Evolutionary conservation across 1,284 basidiomycete genomes (phyloP), one percentile per base, ranked within the genome.

Genomic region (Trichosporon sp.): DNA sequence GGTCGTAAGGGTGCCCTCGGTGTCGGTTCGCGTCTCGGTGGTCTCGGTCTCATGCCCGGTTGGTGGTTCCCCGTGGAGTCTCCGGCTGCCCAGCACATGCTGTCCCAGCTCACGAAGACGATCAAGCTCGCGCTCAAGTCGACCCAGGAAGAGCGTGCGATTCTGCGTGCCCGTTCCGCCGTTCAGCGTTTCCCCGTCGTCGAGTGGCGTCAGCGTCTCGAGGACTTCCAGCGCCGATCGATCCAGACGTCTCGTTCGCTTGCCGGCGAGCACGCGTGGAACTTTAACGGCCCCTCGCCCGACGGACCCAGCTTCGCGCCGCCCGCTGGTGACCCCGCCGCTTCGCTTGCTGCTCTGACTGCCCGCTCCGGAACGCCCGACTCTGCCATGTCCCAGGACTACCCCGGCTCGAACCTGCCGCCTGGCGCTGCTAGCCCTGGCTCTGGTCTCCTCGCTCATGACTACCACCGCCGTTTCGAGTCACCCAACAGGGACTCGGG

Each of bases 21-120:
- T 87, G 94, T 96, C 75, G 94, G 94, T 78, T 90, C 91, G 85
- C 91, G 94, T 80, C 88, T 96, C 37, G 94, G 94, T 83, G 94
- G 94, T 87, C 88, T 96, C 63, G 94, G 94, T 85, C 86, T 96
- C 76, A 96, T 96, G 94, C 94, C 94, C 79, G 94, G 94, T 86
- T 96, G 94, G 94, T 96, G 94, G 93, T 96, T 94, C 88, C 94
- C 93, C 70, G 94, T 96, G 64, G 94, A 96, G 85, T 94, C 92
- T 0, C 93, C 87, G 74, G 91, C 93, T 43, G 93, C 93, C 6
- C 90, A 90, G 61, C 94, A 96, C 85, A 93, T 96, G 93, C 86
- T 95, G 78, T 96, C 94, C n/a, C 94, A 96, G 82, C 85, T 96
- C 75, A 91, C 91, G 21, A 96, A 96, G 85, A 96, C 94, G 12